Evolutionary conservation across 768 basidiomycete genomes (phyloP), one percentile per base, ranked within the genome.

Genomic region (Naganishia vishniacii): DNA sequence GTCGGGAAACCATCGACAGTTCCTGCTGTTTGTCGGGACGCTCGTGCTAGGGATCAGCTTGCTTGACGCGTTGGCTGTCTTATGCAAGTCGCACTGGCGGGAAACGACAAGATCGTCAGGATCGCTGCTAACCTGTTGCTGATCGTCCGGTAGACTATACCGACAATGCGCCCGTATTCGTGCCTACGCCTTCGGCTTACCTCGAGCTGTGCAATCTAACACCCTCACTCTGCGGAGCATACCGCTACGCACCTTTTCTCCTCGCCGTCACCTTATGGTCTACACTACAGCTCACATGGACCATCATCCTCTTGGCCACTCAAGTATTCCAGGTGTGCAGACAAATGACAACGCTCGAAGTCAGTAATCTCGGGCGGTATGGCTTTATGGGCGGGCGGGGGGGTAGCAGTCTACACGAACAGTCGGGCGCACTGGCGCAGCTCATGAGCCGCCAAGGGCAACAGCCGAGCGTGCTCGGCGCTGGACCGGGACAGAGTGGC

Each of bases 291-390:
- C 85, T 99, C n/a, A 83, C 86, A 1, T 98, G 94, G 95, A 98
- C 95, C 0, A 77, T 83, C 51, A 82, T 98, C 61, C 86, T 98
- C 31, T 85, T 95, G 48, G 84, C 82, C 47, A 85, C 86, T 4
- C 94, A 99, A 71, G 80, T 86, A 51, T 94, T 89, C 89, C 95
- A 99, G 77, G 85, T 97, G 60, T 84, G 87, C 1, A 84, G 87
- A 26, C 93, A 98, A 72, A 90, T 98, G 84, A 99, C 94, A 1
- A 97, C 94, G 0, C 82, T 93, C 61, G 94, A 99, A 73, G 90
- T 98, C 3, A 87, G 86, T 65, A 99, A 99, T 73, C 84, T 98
- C 2, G 91, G 94, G 3, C 84, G 94, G 48, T 97, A 86, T 72
- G 94, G 95, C 13, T 97, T 86, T 80, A 94, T 99, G 91, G 94